Conservation (phyloP, 2,329 filamentous ascomycete species). For the Penicillium sp. region DNA sequence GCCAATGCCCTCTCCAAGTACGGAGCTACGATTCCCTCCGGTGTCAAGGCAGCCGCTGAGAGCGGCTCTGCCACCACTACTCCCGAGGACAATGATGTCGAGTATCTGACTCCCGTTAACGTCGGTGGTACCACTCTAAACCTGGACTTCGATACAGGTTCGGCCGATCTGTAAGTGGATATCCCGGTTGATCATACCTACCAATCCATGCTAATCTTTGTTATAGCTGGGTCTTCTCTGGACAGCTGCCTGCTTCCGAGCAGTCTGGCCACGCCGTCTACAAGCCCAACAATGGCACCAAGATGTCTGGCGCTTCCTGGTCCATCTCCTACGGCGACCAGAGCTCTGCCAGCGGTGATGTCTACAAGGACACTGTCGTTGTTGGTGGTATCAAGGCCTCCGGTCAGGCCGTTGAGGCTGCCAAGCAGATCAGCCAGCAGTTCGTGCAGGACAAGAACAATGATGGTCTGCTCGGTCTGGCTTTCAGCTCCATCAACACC, state of each 20-base stretch:
- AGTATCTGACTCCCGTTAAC: constrained; percentile 65
- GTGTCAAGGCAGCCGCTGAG: constrained; percentile 36
- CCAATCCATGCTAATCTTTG: not conserved
- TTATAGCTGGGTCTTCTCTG: constrained; percentile 68
- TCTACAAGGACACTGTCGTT: constrained; percentile 68
- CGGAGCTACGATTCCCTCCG: constrained; percentile 33
- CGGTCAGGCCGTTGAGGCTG: constrained; percentile 68
- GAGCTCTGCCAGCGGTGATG: constrained; percentile 64
- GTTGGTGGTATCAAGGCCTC: constrained; percentile 64
- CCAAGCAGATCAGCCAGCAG: constrained; percentile 58
- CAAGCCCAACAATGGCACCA: constrained; percentile 53
- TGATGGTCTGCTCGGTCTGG: constrained; percentile 65
- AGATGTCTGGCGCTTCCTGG: constrained; percentile 59
- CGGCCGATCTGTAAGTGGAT: constrained; percentile 64
- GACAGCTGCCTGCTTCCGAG: constrained; percentile 55
- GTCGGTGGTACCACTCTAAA: constrained; percentile 67
- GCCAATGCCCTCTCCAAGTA: constrained; percentile 36
- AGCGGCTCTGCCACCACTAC: constrained; percentile 45
- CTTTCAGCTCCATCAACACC: constrained; percentile 64
- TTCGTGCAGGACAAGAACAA: constrained; percentile 58
- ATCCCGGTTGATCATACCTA: not conserved
- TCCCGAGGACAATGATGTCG: constrained; percentile 56
- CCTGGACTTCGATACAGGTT: constrained; percentile 74
- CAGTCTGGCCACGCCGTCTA: constrained; percentile 63
- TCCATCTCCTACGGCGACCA: constrained; percentile 68